Base-by-base conservation (phyloP, 306 rosid genomes). In the Vigna reflexopilosa region DNA sequence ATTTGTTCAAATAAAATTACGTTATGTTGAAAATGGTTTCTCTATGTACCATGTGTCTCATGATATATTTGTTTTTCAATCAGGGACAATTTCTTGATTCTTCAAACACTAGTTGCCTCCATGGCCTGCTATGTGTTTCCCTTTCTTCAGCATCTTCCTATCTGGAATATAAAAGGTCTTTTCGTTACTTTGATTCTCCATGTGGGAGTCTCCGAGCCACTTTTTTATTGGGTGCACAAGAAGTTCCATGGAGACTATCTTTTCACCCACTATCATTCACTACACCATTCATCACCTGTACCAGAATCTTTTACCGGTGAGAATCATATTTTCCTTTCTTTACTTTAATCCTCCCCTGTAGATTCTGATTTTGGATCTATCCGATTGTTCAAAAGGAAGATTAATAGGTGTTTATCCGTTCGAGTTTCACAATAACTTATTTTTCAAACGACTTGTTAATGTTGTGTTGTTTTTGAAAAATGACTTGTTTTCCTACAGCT, bases 11-110 rank as follows among this genome's bases (percentile, higher is more conserved):
- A 8, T 40, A 65, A 64, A 42, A 24, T 16, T 8, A 57, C 11
- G 67, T 6, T 38, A 54, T 10, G 28, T n/a, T 73, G 64, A 48
- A 73, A 32, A 19, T 65, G 32, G 26, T 67, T 34, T 34, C 48
- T 7, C 19, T 7, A 49, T 14, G 9, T 49, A 2, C 6, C 49
- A 3, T n/a, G 14, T 75, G 42, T 50, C n/a, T 32, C 0, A 0
- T 9, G 17, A 38, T 19, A 24, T 64, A 16, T 52, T 45, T 26
- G 70, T 5, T 48, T 40, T 40, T 42, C 3, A 26, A 51, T 9
- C 87, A 95, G 98, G 98, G 98, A 95, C 75, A 93, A 95, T 86
- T 93, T 91, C 84, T 77, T 95, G 34, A 82, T 95, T 79, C 98
- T 95, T 79, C 97, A 95, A 19, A 78, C 88, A 67, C 45, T 91